A percentile compares a stretch with the other conserved stretches of the same genome.
phyloP scores from a whole-genome alignment of 73 alveolate genomes.

The Uronychia setigera region DNA sequence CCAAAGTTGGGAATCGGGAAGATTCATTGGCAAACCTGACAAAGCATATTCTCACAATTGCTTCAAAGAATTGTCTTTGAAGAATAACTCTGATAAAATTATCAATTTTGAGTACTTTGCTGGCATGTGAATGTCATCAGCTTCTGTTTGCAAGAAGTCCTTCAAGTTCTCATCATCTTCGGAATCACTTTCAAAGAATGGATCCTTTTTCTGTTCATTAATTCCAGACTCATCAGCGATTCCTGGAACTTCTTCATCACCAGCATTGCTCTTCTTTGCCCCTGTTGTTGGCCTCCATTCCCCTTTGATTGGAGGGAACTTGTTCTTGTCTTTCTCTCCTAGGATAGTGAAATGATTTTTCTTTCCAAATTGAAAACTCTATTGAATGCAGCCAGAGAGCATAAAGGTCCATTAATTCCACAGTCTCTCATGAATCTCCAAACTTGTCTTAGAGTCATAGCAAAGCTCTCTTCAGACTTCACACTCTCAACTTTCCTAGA shows the following conservation, averaged over 20 bases:
- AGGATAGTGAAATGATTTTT: constrained; percentile 73
- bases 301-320: constrained; percentile 18
- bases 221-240: background rate
- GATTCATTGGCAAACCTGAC: constrained; percentile 69
- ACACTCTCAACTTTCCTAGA: constrained; percentile 70
- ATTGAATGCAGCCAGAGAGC: constrained; percentile 84
- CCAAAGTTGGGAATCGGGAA: constrained; percentile 33
- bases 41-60: constrained; percentile 82
- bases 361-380: constrained; percentile 83
- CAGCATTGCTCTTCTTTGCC: background rate
- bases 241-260: constrained; percentile 7
- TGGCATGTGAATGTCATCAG: constrained; percentile 48
- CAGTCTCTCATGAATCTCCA: constrained; percentile 94
- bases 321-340: constrained; percentile 60
- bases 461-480: constrained; percentile 80
- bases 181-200: constrained; percentile 36
- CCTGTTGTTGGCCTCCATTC: constrained; percentile 32
- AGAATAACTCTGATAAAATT: constrained; percentile 35
- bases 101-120: background rate
- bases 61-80: constrained; percentile 84
- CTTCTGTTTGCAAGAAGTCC: constrained; percentile 40
- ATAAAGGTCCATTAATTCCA: constrained; percentile 80
- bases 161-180: constrained; percentile 54
- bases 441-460: constrained; percentile 81
- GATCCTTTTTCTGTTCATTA: background rate